Evolutionary conservation across 1,139 yeast genomes (phyloP), one percentile per base, ranked within the genome.

Genomic region (Hyphopichia burtonii): DNA sequence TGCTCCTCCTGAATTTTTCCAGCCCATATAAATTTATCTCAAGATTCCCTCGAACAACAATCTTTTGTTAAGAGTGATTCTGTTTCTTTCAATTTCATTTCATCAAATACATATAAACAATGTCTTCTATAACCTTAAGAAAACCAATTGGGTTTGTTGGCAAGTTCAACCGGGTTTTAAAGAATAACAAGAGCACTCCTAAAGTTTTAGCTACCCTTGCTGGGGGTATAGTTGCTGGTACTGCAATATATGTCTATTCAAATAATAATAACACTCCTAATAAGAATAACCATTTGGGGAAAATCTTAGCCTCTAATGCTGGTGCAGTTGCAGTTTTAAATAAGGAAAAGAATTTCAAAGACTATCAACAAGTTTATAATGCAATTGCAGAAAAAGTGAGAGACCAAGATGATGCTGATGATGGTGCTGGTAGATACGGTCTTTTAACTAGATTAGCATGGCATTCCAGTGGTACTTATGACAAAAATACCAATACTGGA

Each of bases 301-400:
- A 36, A 42, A 44, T 30, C 37, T 48, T 40, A 53, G 44, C 41
- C 44, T 43, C 49, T 52, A 14, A 44, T 52, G 20, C 44, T 56
- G 34, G 66, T 22, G 56, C 57, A 15, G 39, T 52, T 6, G 71
- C 71, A 9, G 45, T 38, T 34, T 46, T 47, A 49, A 69, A 52
- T 56, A 42, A 49, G 10, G 61, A 59, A 10, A 63, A 75, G 51
- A 54, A 66, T 6, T 62, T 55, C 40, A 70, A 70, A 14, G 89
- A 86, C 49, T 89, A 85, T 65, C 95, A 88, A 63, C 62, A 80
- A 25, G 81, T 91, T 33, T 87, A 88, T 60, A 87, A 88, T 54
- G 93, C 81, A 31, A 89, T 91, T 63, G 89, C 93, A 6, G 62
- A 71, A 40, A 83, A 86, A 52, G 65, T 93, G 34, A 78, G 82